Evolutionary conservation across 768 basidiomycete species (phyloP).

Genomic region (Psilocybe subaeruginosa): DNA sequence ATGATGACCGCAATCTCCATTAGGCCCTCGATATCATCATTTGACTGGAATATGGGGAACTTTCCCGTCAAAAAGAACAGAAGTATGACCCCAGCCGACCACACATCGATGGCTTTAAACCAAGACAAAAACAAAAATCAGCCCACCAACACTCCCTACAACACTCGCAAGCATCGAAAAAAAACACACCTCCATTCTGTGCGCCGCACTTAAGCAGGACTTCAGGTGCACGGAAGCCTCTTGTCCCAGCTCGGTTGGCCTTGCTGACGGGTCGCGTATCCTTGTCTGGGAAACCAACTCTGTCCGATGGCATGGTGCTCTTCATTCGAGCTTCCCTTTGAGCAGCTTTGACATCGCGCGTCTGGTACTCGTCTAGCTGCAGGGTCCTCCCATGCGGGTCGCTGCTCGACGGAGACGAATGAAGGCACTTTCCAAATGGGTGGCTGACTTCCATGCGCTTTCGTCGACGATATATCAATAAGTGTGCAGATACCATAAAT

Average conservation of each 20-base stretch:
- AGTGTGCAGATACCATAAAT: background rate
- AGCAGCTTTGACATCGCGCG: constrained; percentile 52
- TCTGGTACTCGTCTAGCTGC: constrained; percentile 44
- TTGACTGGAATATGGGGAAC: constrained; percentile 93
- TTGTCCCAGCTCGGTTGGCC: constrained; percentile 94
- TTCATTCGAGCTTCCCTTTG: constrained; percentile 65
- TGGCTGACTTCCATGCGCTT: constrained; percentile 61
- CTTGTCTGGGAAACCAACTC: constrained; percentile 77
- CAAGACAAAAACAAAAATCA: background rate
- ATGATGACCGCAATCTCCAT: constrained; percentile 93
- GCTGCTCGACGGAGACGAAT: constrained; percentile 63
- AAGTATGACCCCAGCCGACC: constrained; percentile 92
- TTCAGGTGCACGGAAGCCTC: constrained; percentile 97
- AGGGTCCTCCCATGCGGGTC: constrained; percentile 71
- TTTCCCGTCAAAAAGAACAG: constrained; percentile 91
- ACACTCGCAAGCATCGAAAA: constrained; percentile 1
- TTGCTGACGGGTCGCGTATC: constrained; percentile 79
- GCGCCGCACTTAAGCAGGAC: constrained; percentile 93
- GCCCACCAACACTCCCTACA: background rate
- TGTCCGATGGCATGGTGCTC: constrained; percentile 58
- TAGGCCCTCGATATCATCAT: constrained; percentile 92
- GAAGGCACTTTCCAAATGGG: constrained; percentile 68
- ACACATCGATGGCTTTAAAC: constrained; percentile 86
- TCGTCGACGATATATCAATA: background rate
- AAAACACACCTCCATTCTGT: constrained; percentile 77